Conservation (phyloP, 2,329 filamentous ascomycete genomes). For the Aphanoascus verrucosus region DNA sequence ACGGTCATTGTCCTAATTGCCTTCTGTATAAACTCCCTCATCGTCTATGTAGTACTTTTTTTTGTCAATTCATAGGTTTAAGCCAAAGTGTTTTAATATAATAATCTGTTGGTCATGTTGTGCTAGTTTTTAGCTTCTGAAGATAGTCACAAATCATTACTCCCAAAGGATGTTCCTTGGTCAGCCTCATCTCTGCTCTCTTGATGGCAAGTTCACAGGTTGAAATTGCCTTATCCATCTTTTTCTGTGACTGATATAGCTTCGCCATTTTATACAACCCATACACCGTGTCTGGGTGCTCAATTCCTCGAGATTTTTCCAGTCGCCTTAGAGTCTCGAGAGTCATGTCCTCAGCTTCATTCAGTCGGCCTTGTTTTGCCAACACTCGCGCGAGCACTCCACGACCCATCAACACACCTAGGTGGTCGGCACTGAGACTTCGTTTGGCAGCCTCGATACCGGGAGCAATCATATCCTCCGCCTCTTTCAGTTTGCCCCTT, state of each 20-base stretch:
- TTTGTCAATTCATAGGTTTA: too few species aligned
- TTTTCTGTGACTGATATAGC: background rate
- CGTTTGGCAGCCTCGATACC: conserved; percentile 17
- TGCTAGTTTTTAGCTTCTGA: background rate
- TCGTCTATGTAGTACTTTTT: too few species aligned
- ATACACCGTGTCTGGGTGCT: conserved; percentile 1
- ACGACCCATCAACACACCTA: conserved; percentile 19
- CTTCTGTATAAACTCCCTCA: too few species aligned
- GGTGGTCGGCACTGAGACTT: conserved; percentile 21
- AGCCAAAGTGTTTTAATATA: too few species aligned
- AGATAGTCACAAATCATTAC: background rate
- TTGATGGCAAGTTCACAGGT: background rate
- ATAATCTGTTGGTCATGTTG: too few species aligned
- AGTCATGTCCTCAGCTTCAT: conserved; percentile 11
- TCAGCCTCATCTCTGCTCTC: background rate
- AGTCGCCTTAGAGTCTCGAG: background rate
- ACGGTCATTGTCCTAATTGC: too few species aligned
- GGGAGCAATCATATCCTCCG: conserved; percentile 10
- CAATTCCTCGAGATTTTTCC: conserved; percentile 16
- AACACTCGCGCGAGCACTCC: background rate
- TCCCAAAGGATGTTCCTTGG: background rate
- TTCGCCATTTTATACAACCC: background rate
- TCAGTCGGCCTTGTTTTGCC: background rate
- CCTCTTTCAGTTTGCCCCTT: conserved; percentile 15
- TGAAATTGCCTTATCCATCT: background rate